These are phyloP conservation scores for Sporothrix schenckii DNA, from an alignment of 2,329 filamentous ascomycete genomes.

Conservation along the genomic window DNA sequence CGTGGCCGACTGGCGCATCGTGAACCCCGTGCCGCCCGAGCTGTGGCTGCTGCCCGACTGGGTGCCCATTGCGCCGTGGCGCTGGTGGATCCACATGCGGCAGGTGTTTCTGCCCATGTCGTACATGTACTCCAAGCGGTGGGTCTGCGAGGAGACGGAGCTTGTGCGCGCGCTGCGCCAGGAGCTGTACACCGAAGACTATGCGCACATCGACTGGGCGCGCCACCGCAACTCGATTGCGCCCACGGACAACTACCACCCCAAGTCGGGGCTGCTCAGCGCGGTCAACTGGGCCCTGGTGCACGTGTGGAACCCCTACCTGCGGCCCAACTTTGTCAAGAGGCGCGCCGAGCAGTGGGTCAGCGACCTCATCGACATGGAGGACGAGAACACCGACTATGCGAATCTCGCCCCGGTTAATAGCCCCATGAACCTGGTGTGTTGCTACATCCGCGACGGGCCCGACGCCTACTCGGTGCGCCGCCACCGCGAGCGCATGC, in stretches of 20 bases:
- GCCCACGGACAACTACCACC: conserved; percentile 83
- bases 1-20: conserved; percentile 83
- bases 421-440: conserved; percentile 84
- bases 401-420: conserved; percentile 87
- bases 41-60: conserved; percentile 91
- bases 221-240: conserved; percentile 81
- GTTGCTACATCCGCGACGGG: conserved; percentile 82
- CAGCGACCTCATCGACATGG: conserved; percentile 82
- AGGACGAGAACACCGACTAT: conserved; percentile 91
- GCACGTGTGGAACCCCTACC: conserved; percentile 76
- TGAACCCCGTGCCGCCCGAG: conserved; percentile 92
- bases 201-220: conserved; percentile 76
- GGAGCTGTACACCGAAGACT: conserved; percentile 80
- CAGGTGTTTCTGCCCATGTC: conserved; percentile 93
- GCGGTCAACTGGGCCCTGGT: conserved; percentile 75
- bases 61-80: conserved; percentile 86
- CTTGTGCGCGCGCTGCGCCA: conserved; percentile 72
- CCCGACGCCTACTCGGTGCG: conserved; percentile 71
- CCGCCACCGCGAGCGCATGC: conserved; percentile 76
- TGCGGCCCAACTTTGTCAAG: conserved; percentile 68
- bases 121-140: conserved; percentile 82
- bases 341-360: conserved; percentile 77
- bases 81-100: conserved; percentile 99
- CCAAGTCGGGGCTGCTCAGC: conserved; percentile 84
- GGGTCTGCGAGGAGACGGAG: conserved; percentile 74